Base-by-base conservation (phyloP, 176 grass and related monocot species). In the Urochloa ruziziensis region DNA sequence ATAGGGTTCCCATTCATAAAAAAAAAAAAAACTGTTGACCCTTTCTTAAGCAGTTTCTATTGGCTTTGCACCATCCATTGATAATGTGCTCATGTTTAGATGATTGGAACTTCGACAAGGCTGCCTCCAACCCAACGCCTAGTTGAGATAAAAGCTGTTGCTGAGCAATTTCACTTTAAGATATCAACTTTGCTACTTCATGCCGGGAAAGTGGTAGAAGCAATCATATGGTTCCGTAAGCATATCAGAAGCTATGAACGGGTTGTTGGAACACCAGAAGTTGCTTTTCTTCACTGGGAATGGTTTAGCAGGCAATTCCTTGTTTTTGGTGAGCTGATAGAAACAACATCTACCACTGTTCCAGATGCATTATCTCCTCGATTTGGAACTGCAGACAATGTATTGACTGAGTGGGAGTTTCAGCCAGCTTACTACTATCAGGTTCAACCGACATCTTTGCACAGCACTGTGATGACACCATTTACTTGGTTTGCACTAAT, bases 341-440 rank as follows among this genome's bases (percentile, higher is more conserved):
- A 99, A 86, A 96, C 96, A 78, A 94, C 88, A 58, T 86, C 91
- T 25, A 53, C 87, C 57, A 65, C 87, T 59, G 78, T 91, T 86
- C 90, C 89, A 70, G 90, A 73, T 53, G 91, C 84, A 66, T 36
- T 94, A 27, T 93, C 95, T 84, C 86, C 91, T 88, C 89, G 73
- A 54, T 93, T 95, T 85, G 92, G 90, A 66, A 93, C 90, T 83
- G 74, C 88, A 43, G 96, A 98, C 67, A 95, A 87, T 79, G 71
- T 77, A 83, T 90, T 99, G 87, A 91, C 91, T 23, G 96, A 99
- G 75, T 99, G 93, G 93, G 96, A 99, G 80, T 92, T 96, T 77
- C 93, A 96, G 84, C 93, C 96, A 53, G 89, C 93, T 92, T 96
- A 99, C 81, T 99, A 99, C 85, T 99, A 99, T 66, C 96, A 99